Evolutionary conservation across 2,329 filamentous ascomycete genomes (phyloP), one percentile per base, ranked within the genome.

Genomic region (Pestalotiopsis sp.): DNA sequence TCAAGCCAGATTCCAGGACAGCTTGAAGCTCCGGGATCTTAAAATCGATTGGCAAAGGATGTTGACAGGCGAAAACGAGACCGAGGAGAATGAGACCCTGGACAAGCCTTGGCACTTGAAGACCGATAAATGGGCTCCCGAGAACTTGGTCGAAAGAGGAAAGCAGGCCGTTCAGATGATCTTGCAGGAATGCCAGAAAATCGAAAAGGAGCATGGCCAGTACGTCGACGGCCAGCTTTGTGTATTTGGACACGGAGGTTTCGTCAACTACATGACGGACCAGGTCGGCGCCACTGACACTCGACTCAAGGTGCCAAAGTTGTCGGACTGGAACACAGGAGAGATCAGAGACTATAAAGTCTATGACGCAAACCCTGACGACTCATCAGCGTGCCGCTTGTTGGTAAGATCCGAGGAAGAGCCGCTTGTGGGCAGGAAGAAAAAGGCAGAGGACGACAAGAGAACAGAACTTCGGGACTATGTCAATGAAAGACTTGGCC

Each of bases 241-340:
- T 23, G 65, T 69, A 9, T 67, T 67, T 52, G 68, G 68, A 13
- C 68, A 69, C 27, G 68, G 68, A 3, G 68, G 68, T 13, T 69
- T 69, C 39, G 56, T 68, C 66, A 69, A 69, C 61, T 69, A 36
- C 56, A 45, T 68, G 39, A 36, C 52, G 3, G 31, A 65, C 5
- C 36, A 67, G 25, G 11, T 69, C 20, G 66, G 65, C 3, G n/a
- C 61, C 3, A 31, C 36, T n/a, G 25, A 64, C 36, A 17, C 52
- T 12, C 23, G 6, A 17, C 14, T 12, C 5, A 20, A 58, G 9
- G 74, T 62, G 17, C 69, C 69, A 12, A 69, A 62, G 14, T 69
- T 72, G 56, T 72, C 70, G 5, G 64, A 62, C 25, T 72, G 70
- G 71, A 17, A 64, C 20, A 65, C 70, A 31, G 66, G 67, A 31